These are phyloP conservation scores for Penicillium sp. DNA, from an alignment of 2,329 filamentous ascomycete genomes.

Conservation along the genomic window DNA sequence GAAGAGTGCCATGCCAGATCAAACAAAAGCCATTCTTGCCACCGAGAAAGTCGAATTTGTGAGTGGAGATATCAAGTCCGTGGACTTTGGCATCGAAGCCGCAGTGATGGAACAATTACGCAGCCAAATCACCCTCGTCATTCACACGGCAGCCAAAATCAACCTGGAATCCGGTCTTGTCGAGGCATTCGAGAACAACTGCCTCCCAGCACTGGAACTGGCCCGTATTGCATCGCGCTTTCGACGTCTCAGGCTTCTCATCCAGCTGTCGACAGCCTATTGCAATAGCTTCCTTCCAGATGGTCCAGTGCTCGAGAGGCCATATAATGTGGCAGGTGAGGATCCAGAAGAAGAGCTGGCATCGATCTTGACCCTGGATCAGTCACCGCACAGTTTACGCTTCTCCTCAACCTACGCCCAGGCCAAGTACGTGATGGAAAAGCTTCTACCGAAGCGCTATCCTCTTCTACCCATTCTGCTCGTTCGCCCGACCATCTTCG, in stretches of 20 bases:
- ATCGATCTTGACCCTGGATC: slow-evolving; percentile 17
- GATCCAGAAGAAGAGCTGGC: slow-evolving; percentile 29
- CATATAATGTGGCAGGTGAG: slow-evolving; percentile 21
- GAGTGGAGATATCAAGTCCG: slow-evolving; percentile 26
- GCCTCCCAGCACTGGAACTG: slow-evolving; percentile 29
- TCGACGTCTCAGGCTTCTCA: slow-evolving; percentile 25
- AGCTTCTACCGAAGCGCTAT: slow-evolving; percentile 25
- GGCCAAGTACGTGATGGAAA: slow-evolving; percentile 32
- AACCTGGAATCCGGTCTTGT: slow-evolving; percentile 25
- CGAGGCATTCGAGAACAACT: slow-evolving; percentile 31
- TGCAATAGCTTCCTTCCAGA: slow-evolving; percentile 32
- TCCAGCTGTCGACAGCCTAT: slow-evolving; percentile 32
- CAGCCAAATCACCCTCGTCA: slow-evolving; percentile 31
- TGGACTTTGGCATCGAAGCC: slow-evolving; percentile 25
- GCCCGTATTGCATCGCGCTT: slow-evolving; percentile 26
- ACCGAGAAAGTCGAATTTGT: slow-evolving; percentile 29
- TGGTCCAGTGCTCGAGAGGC: slow-evolving; percentile 26
- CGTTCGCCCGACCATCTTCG: slow-evolving; percentile 32
- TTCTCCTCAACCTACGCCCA: slow-evolving; percentile 32
- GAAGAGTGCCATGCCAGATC: slow-evolving; percentile 28
- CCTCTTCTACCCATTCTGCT: slow-evolving; percentile 28
- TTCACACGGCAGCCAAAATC: slow-evolving; percentile 34
- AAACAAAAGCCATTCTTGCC: slow-evolving; percentile 24
- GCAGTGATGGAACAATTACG: slow-evolving; percentile 16
- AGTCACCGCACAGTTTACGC: slow-evolving; percentile 14